Base-by-base conservation (phyloP, 2,329 filamentous ascomycete genomes). In the Blastomyces silverae region DNA sequence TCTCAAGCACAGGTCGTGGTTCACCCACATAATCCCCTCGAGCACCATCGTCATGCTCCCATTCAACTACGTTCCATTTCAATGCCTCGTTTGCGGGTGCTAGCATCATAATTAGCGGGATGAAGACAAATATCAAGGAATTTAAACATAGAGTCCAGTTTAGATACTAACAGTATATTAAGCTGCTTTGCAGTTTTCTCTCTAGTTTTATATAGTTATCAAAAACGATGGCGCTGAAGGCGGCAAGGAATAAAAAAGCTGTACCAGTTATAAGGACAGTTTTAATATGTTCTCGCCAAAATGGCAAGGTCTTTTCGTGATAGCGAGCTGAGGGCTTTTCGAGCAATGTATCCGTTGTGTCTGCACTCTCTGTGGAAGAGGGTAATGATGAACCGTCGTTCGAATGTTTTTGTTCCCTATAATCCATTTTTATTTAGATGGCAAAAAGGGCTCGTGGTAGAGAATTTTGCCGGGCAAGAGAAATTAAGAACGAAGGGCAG, bases 271-370 rank as follows among this genome's bases (percentile, higher is more conserved):
- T n/a, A 17, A 59, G n/a, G 37, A 59, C 57, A 37, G 44, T 39
- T 39, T 42, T 59, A 22, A 59, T 25, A 59, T 59, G 57, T 44
- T 59, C 57, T 22, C 57, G 37, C 57, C 57, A 59, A 44, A 59
- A 59, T 25, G 57, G 57, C 8, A 59, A n/a, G 6, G 42, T 31
- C 1, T 44, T 39, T 44, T 25, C 39, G 28, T n/a, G 20, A 25
- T 59, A 46, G 37, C 10, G 56, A 8, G 34, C 7, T 17, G n/a
- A 17, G 1, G 37, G 17, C 37, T 46, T 59, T 28, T 59, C 57
- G 22, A 59, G 57, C n/a, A 59, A 37, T 44, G 57, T 59, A 20
- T 59, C 57, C 5, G 57, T 46, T 59, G 37, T 20, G n/a, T 44
- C 57, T 28, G 57, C 57, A 28, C 57, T 59, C n/a, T 59, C 37